phyloP scores from a whole-genome alignment of 441 rosid genomes.

The Mallotus repandus region DNA sequence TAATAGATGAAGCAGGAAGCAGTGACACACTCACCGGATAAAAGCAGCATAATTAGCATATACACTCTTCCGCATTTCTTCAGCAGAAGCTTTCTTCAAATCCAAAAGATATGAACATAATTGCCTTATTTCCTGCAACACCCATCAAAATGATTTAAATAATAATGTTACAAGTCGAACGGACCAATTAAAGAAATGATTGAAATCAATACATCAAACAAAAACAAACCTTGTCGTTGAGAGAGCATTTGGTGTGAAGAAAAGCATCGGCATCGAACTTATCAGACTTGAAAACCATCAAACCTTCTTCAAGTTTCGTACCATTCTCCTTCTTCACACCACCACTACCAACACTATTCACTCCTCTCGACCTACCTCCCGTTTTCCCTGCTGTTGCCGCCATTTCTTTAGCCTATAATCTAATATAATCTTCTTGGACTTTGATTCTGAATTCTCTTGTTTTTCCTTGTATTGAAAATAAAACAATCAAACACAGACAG shows the following conservation, averaged over 20 bases:
- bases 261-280: slow-evolving; percentile 86
- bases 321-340: slow-evolving; percentile 51
- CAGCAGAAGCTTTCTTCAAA: slow-evolving; percentile 96
- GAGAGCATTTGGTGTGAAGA: slow-evolving; percentile 92
- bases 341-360: slow-evolving; percentile 4
- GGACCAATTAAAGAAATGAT: no score
- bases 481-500: not conserved
- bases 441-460: not conserved
- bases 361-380: not conserved
- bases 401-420: slow-evolving; percentile 31
- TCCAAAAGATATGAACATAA: slow-evolving; percentile 79
- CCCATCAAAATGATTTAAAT: not conserved
- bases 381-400: slow-evolving; percentile 48
- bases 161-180: no score
- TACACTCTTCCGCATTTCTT: slow-evolving; percentile 98
- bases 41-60: slow-evolving; percentile 97
- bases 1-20: no score
- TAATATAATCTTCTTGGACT: no score
- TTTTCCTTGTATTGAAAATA: not conserved
- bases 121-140: slow-evolving; percentile 72
- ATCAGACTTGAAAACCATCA: slow-evolving; percentile 82
- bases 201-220: no score
- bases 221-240: slow-evolving; percentile 76
- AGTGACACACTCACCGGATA: slow-evolving; percentile 55
- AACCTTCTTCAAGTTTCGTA: slow-evolving; percentile 74